phyloP scores from a whole-genome alignment of 371 early-diverging fungal genomes.

The Zopfochytrium polystomum region DNA sequence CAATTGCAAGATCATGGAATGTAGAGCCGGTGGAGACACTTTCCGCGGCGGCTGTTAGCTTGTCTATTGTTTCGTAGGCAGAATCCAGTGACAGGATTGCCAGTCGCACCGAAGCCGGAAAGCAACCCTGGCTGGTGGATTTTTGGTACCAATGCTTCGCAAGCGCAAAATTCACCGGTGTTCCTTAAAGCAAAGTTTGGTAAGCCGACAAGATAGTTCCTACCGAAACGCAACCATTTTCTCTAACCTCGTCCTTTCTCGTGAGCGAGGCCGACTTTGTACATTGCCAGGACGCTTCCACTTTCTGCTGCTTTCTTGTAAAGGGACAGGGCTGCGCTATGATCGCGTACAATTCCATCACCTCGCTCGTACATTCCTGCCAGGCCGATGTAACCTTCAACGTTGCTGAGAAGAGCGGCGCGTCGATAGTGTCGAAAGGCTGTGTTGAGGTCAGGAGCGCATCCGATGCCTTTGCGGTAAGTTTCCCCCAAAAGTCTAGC shows the following conservation, averaged over 20 bases:
- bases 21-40: slow-evolving; percentile 19
- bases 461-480: slow-evolving; percentile 33
- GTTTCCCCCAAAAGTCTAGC: slow-evolving; percentile 29
- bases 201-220: not conserved
- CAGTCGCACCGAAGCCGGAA: slow-evolving; percentile 33
- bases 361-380: slow-evolving; percentile 40
- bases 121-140: slow-evolving; percentile 26
- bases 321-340: slow-evolving; percentile 22
- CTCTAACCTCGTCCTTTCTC: slow-evolving; percentile 34
- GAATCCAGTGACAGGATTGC: slow-evolving; percentile 33
- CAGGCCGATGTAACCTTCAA: slow-evolving; percentile 12
- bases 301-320: slow-evolving; percentile 26
- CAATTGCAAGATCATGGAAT: slow-evolving; percentile 33
- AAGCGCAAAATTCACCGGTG: slow-evolving; percentile 17
- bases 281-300: slow-evolving; percentile 21
- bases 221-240: too few relatives aligned
- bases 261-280: slow-evolving; percentile 25
- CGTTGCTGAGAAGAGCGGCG: slow-evolving; percentile 21
- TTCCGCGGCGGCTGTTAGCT: slow-evolving; percentile 23
- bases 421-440: slow-evolving; percentile 23
- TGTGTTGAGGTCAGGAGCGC: slow-evolving; percentile 21
- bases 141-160: slow-evolving; percentile 28
- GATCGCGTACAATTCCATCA: slow-evolving; percentile 30
- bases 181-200: slow-evolving; percentile 5
- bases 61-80: slow-evolving; percentile 28